Percentiles rank a stretch among this genome's conserved stretches.
These are phyloP conservation scores for Nicotiana tabacum DNA, from an alignment of 257 asterid species.

Conservation along the genomic window DNA sequence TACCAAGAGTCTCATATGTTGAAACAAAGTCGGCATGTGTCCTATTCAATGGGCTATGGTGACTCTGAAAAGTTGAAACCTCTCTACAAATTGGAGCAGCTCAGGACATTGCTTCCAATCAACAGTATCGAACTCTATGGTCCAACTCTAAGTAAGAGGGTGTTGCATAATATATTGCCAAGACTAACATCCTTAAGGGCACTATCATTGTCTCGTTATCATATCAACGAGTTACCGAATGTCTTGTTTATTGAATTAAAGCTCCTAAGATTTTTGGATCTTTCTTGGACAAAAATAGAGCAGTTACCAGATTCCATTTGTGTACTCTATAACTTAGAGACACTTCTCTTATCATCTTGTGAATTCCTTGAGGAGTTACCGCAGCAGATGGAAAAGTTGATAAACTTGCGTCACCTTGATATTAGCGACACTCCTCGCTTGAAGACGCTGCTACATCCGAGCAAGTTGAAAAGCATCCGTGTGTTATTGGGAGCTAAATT, in stretches of 20 bases:
- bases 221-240: neutral
- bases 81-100: neutral
- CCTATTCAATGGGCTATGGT: neutral
- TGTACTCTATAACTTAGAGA: constrained; percentile 6
- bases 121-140: too few species aligned
- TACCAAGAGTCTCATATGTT: too few species aligned
- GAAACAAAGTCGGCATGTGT: neutral
- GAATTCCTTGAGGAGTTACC: neutral
- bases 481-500: neutral
- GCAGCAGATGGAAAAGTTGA: neutral
- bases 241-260: neutral
- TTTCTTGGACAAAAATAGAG: neutral
- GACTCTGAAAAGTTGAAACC: neutral
- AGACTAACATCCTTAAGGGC: constrained; percentile 5
- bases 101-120: constrained; percentile 13
- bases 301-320: neutral
- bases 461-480: constrained; percentile 1
- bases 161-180: neutral
- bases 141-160: neutral
- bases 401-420: constrained; percentile 3
- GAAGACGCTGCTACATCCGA: neutral
- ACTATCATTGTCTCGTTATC: neutral
- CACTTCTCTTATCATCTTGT: neutral
- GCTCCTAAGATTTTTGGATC: neutral
- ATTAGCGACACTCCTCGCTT: neutral